phyloP scores from a whole-genome alignment of 2,329 filamentous ascomycete genomes.

The Colletotrichum scovillei region DNA sequence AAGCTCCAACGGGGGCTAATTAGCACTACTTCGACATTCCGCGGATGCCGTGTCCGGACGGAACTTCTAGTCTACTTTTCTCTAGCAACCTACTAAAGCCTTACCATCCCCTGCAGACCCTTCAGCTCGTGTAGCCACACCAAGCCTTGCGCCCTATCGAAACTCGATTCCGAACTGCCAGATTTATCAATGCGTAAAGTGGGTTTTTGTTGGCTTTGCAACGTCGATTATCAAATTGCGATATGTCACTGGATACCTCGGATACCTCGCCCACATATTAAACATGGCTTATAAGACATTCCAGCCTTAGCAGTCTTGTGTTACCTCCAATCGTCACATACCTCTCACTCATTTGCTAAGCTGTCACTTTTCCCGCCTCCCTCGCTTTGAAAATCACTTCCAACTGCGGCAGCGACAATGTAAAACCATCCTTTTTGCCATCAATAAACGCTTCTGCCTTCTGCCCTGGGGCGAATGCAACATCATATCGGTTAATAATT shows the following conservation, averaged over 20 bases:
- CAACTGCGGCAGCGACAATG: conserved; percentile 30
- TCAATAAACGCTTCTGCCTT: conserved; percentile 12
- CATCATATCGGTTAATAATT: conserved; percentile 30
- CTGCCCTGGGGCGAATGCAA: conserved; percentile 25
- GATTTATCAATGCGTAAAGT: not conserved
- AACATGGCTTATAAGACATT: not conserved
- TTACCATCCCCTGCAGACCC: not conserved
- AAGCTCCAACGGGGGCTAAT: conserved; percentile 2
- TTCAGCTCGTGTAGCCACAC: conserved; percentile 14
- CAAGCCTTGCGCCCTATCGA: not conserved
- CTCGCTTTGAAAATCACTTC: conserved; percentile 32
- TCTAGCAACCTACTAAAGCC: not conserved
- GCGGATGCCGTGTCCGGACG: not conserved
- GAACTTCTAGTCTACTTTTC: not conserved
- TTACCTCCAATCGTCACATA: not conserved
- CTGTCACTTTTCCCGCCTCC: conserved; percentile 1
- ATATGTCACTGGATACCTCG: not conserved
- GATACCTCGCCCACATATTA: not conserved
- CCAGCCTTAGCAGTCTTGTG: no score
- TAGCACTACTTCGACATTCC: conserved; percentile 5
- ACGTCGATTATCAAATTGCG: not conserved
- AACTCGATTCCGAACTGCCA: not conserved
- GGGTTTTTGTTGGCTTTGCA: not conserved
- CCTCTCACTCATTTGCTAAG: not conserved
- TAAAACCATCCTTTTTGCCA: conserved; percentile 32